These are phyloP conservation scores for Herpetomonas muscarum DNA, from an alignment of 208 protist species.

Conservation along the genomic window DNA sequence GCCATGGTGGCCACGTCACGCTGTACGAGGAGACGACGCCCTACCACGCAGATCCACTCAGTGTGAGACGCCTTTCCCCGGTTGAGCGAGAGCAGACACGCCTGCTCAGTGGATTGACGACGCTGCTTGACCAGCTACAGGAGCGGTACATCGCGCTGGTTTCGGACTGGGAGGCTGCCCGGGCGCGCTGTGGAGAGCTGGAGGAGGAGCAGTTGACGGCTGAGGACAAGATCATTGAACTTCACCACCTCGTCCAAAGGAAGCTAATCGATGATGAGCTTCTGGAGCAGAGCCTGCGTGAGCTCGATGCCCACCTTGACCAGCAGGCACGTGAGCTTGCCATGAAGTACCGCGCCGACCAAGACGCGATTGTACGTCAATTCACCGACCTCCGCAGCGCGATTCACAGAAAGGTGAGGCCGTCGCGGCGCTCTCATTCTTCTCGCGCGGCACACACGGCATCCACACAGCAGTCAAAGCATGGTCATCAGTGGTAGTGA, in stretches of 20 bases:
- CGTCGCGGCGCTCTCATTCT: conserved; percentile 10
- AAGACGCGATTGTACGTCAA: conserved; percentile 66
- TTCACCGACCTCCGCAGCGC: conserved; percentile 62
- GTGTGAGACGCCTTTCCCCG: neutral
- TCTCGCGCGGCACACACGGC: neutral
- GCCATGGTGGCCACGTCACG: conserved; percentile 36
- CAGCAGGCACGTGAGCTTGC: conserved; percentile 78
- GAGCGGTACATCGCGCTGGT: conserved; percentile 14
- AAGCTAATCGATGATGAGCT: conserved; percentile 73
- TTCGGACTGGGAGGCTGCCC: conserved; percentile 46
- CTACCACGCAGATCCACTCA: neutral
- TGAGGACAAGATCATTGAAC: conserved; percentile 57
- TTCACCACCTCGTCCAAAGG: conserved; percentile 63
- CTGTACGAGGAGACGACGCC: neutral
- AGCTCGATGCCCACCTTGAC: conserved; percentile 68
- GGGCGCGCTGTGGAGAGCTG: conserved; percentile 45
- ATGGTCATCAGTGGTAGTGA: neutral
- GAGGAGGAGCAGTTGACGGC: conserved; percentile 48
- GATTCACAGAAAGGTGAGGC: conserved; percentile 51
- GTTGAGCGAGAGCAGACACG: neutral
- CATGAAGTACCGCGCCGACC: conserved; percentile 74
- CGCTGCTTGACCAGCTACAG: conserved; percentile 22
- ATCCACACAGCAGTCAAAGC: neutral
- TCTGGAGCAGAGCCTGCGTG: conserved; percentile 65
- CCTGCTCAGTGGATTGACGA: neutral